Percentiles rank a stretch among this genome's conserved stretches.
Evolutionary conservation across 805 yeast genomes (phyloP).

Genomic region (Saccharomycopsis oosterbeekiorum): DNA sequence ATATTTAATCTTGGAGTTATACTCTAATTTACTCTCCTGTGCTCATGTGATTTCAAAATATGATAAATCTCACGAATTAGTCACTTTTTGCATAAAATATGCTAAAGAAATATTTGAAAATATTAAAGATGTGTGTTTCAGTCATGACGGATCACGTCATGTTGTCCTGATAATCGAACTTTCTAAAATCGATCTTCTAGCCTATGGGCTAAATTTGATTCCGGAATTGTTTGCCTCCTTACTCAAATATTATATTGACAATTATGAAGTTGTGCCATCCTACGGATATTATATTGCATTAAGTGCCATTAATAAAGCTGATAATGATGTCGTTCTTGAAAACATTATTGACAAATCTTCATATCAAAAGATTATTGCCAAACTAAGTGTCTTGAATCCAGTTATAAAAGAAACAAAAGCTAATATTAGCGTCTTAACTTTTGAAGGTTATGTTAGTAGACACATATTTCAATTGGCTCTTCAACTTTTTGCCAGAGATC

Average conservation of each 20-base stretch:
- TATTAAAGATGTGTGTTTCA: slow-evolving; percentile 1
- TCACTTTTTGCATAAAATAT: slow-evolving; percentile 5
- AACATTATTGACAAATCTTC: not conserved
- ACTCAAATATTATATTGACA: not conserved
- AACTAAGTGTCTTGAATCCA: not conserved
- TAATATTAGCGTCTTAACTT: not conserved
- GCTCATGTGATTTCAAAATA: not conserved
- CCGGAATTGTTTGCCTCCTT: slow-evolving; percentile 5
- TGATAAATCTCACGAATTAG: slow-evolving; percentile 6
- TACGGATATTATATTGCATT: slow-evolving; percentile 7
- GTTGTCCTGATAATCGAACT: slow-evolving; percentile 10
- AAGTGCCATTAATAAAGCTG: slow-evolving; percentile 1
- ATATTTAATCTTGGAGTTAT: slow-evolving; percentile 7
- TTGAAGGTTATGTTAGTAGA: not conserved
- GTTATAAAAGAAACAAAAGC: slow-evolving; percentile 10
- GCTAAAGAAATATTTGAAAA: slow-evolving; percentile 2
- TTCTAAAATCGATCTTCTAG: slow-evolving; percentile 7
- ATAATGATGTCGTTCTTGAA: not conserved
- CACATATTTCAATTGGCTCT: not conserved
- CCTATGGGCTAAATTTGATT: not conserved
- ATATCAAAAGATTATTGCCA: not conserved
- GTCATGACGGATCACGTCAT: not conserved
- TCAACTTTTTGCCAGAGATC: slow-evolving; percentile 2
- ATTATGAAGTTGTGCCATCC: not conserved
- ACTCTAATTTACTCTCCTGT: not conserved